Conservation (phyloP, 306 rosid species). For the Vigna angularis region DNA sequence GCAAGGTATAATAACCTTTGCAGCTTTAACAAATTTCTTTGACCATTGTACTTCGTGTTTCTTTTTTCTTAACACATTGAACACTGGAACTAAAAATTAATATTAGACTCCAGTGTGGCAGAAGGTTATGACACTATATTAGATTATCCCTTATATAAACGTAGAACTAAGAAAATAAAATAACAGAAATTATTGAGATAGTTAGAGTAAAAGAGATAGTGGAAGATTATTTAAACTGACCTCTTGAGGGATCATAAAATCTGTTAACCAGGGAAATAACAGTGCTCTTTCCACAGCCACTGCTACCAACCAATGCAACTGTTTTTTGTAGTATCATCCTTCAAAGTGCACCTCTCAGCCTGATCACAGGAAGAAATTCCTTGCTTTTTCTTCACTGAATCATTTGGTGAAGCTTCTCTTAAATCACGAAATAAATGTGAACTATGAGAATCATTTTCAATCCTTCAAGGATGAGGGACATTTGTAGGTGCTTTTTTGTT, state of each 20-base stretch:
- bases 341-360: conserved; percentile 51
- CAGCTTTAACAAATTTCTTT: conserved; percentile 16
- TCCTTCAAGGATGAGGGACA: conserved; percentile 47
- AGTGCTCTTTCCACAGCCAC: too few species aligned
- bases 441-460: conserved; percentile 46
- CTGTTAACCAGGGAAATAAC: too few species aligned
- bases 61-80: not conserved
- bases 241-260: too few species aligned
- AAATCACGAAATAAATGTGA: conserved; percentile 46
- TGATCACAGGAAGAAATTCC: conserved; percentile 51
- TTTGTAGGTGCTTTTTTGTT: conserved; percentile 59
- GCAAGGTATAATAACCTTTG: conserved; percentile 20
- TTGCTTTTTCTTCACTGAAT: conserved; percentile 48
- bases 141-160: too few species aligned
- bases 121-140: too few species aligned
- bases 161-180: too few species aligned
- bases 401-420: conserved; percentile 47
- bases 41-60: not conserved
- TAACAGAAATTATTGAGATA: too few species aligned
- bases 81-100: conserved; percentile 11
- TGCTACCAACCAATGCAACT: too few species aligned
- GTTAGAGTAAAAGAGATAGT: too few species aligned
- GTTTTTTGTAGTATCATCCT: conserved; percentile 52
- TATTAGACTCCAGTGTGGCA: too few species aligned
- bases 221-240: too few species aligned